phyloP scores from a whole-genome alignment of 371 early-diverging fungal genomes.

The Lichtheimia corymbifera region DNA sequence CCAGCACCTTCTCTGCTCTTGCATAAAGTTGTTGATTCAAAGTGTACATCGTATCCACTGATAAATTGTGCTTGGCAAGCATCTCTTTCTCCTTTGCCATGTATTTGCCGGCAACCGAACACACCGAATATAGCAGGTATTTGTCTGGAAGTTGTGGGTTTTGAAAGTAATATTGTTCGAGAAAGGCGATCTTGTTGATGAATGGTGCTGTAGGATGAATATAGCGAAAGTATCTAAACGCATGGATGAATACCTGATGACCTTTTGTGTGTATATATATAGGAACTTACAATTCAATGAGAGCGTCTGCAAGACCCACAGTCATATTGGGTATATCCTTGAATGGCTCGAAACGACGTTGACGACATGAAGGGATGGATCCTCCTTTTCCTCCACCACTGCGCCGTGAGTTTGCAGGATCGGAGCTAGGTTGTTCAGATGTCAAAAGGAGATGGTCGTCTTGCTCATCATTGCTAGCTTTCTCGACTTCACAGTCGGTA shows the following conservation, averaged over 20 bases:
- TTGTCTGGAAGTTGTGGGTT: constrained; percentile 31
- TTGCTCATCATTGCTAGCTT: constrained; percentile 33
- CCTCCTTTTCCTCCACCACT: too few relatives aligned
- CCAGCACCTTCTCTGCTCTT: constrained; percentile 26
- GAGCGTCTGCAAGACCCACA: constrained; percentile 24
- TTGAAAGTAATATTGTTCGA: constrained; percentile 39
- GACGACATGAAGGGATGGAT: not conserved
- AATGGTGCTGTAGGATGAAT: constrained; percentile 30
- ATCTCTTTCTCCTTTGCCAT: constrained; percentile 12
- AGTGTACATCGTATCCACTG: constrained; percentile 7
- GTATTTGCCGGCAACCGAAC: constrained; percentile 18
- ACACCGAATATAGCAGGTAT: constrained; percentile 32
- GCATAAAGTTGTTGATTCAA: constrained; percentile 12
- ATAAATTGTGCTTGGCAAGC: constrained; percentile 7
- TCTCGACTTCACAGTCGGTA: constrained; percentile 20
- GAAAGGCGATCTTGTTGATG: constrained; percentile 40
- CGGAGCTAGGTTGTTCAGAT: not conserved
- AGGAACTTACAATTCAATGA: constrained; percentile 28
- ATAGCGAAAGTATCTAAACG: constrained; percentile 32
- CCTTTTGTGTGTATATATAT: too few relatives aligned
- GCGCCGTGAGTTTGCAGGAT: too few relatives aligned
- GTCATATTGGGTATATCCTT: constrained; percentile 29
- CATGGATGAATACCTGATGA: too few relatives aligned
- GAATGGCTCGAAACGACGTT: constrained; percentile 21
- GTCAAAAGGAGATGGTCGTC: constrained; percentile 12